Conservation (phyloP, 306 rosid genomes). For the Quercus wislizeni region DNA sequence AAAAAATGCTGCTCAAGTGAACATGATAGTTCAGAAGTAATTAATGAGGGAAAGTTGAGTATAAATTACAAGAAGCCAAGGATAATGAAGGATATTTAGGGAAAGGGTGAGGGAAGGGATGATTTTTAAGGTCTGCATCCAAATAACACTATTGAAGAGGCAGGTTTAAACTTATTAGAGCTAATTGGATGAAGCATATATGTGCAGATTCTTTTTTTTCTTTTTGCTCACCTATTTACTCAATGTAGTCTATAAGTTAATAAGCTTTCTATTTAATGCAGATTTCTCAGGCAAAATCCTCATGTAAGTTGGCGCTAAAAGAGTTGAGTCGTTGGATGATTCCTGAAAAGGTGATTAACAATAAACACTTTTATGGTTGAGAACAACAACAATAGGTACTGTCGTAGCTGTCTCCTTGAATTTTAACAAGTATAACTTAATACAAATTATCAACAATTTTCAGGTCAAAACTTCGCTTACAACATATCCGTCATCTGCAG, state of each 20-base stretch:
- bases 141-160: background rate
- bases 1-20: background rate
- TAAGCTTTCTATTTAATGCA: conserved; percentile 27
- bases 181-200: background rate
- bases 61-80: too few species aligned
- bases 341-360: conserved; percentile 57
- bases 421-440: background rate
- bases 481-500: conserved; percentile 78
- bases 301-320: conserved; percentile 59
- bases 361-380: background rate
- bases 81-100: background rate
- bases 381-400: background rate
- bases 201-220: background rate
- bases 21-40: background rate
- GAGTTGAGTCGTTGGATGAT: conserved; percentile 68
- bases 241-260: background rate
- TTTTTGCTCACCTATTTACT: background rate
- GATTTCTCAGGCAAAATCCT: conserved; percentile 54
- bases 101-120: background rate
- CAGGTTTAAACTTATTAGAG: background rate
- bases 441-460: background rate
- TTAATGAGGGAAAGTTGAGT: background rate
- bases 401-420: background rate
- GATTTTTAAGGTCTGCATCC: background rate
- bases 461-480: conserved; percentile 75